Conservation (phyloP, 192 early-diverging fungal species). For the Tieghemiomyces parasiticus region DNA sequence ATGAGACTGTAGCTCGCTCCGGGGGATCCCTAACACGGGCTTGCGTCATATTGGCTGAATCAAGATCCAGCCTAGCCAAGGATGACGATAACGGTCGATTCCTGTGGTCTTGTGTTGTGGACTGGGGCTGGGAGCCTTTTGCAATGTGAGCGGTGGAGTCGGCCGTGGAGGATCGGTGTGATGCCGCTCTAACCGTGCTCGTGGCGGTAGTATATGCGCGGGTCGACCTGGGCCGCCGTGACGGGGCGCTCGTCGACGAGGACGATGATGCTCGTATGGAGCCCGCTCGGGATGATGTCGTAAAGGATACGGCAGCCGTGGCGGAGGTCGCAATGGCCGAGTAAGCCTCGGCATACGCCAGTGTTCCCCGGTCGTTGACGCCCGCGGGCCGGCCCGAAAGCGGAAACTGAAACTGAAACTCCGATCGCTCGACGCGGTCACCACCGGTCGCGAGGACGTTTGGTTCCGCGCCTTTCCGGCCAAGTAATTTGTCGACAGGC, state of each 20-base stretch:
- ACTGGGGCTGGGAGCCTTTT: no score
- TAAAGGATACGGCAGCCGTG: no score
- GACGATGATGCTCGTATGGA: no score
- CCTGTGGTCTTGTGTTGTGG: background rate
- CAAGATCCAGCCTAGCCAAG: background rate
- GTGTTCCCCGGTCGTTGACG: background rate
- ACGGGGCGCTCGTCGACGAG: no score
- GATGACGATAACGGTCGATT: background rate
- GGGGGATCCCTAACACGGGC: background rate
- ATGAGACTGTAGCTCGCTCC: background rate
- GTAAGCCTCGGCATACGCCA: background rate
- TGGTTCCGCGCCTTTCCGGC: background rate
- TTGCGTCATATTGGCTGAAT: background rate
- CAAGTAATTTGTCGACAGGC: background rate
- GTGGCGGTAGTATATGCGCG: no score
- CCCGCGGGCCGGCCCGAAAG: background rate
- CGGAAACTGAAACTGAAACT: background rate
- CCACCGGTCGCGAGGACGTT: background rate
- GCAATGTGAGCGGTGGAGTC: no score
- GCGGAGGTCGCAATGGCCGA: no score
- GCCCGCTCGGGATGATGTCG: no score
- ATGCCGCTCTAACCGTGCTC: no score
- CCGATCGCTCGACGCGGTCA: background rate
- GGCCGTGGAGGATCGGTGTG: no score
- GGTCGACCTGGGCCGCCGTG: no score